Base-by-base conservation (phyloP, 1,284 basidiomycete genomes). In the Puccinia hordei region DNA sequence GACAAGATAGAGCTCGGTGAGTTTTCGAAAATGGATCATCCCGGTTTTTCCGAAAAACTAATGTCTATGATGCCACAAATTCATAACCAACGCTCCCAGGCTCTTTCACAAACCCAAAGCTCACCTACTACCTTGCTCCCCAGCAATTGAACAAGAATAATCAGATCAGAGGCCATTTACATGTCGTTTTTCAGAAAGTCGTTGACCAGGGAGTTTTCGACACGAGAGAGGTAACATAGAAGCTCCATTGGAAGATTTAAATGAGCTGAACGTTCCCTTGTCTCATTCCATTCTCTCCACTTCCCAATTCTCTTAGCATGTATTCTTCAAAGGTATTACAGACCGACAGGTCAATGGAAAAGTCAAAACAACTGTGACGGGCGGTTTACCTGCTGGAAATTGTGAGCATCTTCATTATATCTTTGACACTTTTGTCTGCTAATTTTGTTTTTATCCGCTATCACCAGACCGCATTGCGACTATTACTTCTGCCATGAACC, bases 141-240 rank as follows among this genome's bases (percentile, higher is more conserved):
- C 68, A 72, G 44, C 77, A 80, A n/a, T 41, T 80, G 30, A 73
- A 73, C 38, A n/a, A n/a, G n/a, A n/a, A n/a, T n/a, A n/a, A n/a
- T 41, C 38, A 35, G 44, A 73, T 80, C 15, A 61, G 53, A 53
- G 77, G 77, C 27, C 77, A 80, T 33, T 0, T 65, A 15, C 77
- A 80, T 49, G 41, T 80, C 1, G n/a, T 46, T 1, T 24, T 71
- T 44, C 76, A 79, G 53, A 22, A 15, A 30, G 38, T 71, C n/a
- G 24, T 44, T n/a, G 46, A 41, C 38, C 44, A 61, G 9, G 24
- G 33, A 1, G 12, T 30, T 13, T 44, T 69, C 35, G 27, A 22
- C 13, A 38, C 76, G n/a, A n/a, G 59, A 22, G 8, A 57, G 38
- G 76, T 79, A 71, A 27, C n/a, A 33, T 41, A 35, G 51, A 22